Percentiles rank a stretch among this genome's conserved stretches.
These are phyloP conservation scores for Wickerhamomyces sp. DNA, from an alignment of 1,139 yeast species.

Conservation along the genomic window DNA sequence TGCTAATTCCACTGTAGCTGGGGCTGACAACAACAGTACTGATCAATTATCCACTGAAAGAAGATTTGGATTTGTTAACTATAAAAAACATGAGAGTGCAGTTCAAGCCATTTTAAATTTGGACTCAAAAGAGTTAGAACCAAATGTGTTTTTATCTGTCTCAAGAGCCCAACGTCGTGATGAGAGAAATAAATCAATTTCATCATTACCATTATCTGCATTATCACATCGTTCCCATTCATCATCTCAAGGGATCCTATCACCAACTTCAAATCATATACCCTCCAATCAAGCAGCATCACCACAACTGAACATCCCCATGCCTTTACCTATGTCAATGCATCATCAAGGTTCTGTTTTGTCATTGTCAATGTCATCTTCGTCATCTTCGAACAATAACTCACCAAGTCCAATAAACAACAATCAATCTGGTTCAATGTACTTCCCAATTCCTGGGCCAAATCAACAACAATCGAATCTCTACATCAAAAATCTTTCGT, in stretches of 20 bases:
- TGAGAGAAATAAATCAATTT: conserved; percentile 24
- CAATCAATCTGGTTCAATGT: neutral
- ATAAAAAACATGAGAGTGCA: conserved; percentile 31
- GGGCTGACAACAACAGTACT: too few species aligned
- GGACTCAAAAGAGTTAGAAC: conserved; percentile 26
- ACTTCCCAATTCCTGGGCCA: conserved; percentile 31
- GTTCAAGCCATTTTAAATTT: conserved; percentile 27
- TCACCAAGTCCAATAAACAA: too few species aligned
- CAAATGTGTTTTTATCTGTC: conserved; percentile 25
- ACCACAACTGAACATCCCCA: neutral
- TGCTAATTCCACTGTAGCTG: too few species aligned
- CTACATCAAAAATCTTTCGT: conserved; percentile 50
- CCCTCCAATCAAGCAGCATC: neutral
- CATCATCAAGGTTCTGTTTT: too few species aligned
- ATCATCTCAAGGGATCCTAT: too few species aligned
- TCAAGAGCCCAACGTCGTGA: conserved; percentile 36
- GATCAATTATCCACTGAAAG: conserved; percentile 7
- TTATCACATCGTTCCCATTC: too few species aligned
- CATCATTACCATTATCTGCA: neutral
- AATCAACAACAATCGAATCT: conserved; percentile 52
- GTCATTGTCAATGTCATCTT: too few species aligned
- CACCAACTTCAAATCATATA: too few species aligned
- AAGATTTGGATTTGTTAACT: conserved; percentile 37
- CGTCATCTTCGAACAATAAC: too few species aligned
- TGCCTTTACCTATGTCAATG: too few species aligned